Evolutionary conservation across 805 yeast species (phyloP).

Genomic region (Tetrapisispora iriomotensis): DNA sequence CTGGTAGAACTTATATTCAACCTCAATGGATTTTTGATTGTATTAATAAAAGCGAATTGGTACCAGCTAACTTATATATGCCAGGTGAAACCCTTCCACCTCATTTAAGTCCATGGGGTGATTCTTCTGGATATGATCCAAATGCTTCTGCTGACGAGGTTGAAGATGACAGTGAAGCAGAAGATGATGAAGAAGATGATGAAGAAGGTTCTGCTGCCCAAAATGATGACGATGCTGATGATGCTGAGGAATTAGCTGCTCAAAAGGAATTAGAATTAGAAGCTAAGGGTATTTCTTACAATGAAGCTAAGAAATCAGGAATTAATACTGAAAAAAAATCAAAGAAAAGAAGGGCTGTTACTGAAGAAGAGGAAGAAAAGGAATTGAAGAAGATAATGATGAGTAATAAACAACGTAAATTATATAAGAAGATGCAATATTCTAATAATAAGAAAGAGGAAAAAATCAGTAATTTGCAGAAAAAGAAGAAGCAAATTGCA

Average conservation of each 20-base stretch:
- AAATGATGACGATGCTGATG: conserved; percentile 43
- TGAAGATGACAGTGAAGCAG: conserved; percentile 40
- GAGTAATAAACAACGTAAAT: conserved; percentile 90
- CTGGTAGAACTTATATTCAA: conserved; percentile 89
- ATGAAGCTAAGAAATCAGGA: conserved; percentile 41
- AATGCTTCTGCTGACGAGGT: conserved; percentile 37
- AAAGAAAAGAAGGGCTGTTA: conserved; percentile 30
- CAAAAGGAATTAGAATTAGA: conserved; percentile 85
- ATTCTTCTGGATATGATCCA: conserved; percentile 84
- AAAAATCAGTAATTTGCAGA: conserved; percentile 56
- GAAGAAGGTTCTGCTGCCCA: conserved; percentile 39
- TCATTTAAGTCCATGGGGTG: conserved; percentile 98
- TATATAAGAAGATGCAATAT: conserved; percentile 91
- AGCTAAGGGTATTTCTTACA: conserved; percentile 74
- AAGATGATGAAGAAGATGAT: conserved; percentile 41
- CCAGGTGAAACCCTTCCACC: conserved; percentile 96
- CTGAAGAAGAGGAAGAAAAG: conserved; percentile 63
- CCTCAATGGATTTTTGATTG: conserved; percentile 98
- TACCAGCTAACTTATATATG: conserved; percentile 72
- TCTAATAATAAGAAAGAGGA: conserved; percentile 76
- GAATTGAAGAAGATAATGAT: conserved; percentile 93
- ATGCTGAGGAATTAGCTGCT: conserved; percentile 46
- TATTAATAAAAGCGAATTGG: conserved; percentile 63
- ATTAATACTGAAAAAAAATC: conserved; percentile 32
- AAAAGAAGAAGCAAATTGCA: conserved; percentile 60